Evolutionary conservation across 179 eudicot genomes (phyloP), one percentile per base, ranked within the genome.

Genomic region (Gypsophila paniculata): DNA sequence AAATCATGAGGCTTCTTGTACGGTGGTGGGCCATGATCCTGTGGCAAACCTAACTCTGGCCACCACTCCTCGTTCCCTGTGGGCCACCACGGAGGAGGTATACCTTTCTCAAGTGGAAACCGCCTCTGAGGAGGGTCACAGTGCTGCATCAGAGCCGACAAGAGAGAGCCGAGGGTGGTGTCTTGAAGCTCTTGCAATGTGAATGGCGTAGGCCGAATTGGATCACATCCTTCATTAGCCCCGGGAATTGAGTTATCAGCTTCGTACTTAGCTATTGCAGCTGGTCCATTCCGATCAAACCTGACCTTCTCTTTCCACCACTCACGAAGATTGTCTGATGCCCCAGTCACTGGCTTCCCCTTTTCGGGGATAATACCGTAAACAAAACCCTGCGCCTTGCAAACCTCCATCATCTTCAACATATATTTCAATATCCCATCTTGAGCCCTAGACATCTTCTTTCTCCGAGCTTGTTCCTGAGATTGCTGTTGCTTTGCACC

Each of bases 51-150:
- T 23, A 77, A 53, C 61, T 69, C 72, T 1, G 42, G 8, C 86
- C 86, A 82, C 86, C 86, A 82, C 36, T 74, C 80, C 60, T 82
- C 86, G 23, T 72, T 75, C 39, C 86, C 86, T 0, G 79, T 73
- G 34, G 86, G 86, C 86, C 86, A 82, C 86, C 86, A 82, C 8
- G 83, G 83, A 8, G 86, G 86, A 36, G 83, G 79, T 53, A 74
- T 44, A 12, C 81, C 81, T 65, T 75, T 79, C 75, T 82, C 86
- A 54, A 82, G 66, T 0, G 86, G 86, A 69, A 60, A 82, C 64
- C 76, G 76, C 53, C 86, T 82, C 65, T 82, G 86, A 52, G 86
- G 86, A 17, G 85, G 85, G 57, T 74, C 82, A 63, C 85, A 82
- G 49, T 82, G 85, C 51, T 82, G 85, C 85, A 82, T 79, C 55